Conservation (phyloP, 108 stramenopile genomes). For the Aurantiochytrium sp. region DNA sequence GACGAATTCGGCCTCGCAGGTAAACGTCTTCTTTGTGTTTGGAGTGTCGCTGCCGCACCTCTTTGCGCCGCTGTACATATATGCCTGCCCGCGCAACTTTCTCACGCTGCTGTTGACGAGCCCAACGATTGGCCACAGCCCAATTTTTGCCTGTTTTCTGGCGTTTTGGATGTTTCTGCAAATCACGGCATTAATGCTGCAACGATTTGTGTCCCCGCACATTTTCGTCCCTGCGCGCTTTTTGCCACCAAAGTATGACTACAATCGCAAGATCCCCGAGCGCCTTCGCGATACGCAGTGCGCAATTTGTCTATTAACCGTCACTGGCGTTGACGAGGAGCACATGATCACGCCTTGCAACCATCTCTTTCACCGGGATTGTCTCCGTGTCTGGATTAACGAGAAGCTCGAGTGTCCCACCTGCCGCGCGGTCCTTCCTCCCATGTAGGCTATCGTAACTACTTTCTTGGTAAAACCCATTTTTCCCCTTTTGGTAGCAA, state of each 20-base stretch:
- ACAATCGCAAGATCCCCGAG: slow-evolving; percentile 69
- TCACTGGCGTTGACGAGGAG: neutral
- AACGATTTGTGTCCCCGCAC: slow-evolving; percentile 73
- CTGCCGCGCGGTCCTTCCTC: slow-evolving; percentile 56
- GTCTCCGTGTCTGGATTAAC: slow-evolving; percentile 89
- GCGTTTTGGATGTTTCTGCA: slow-evolving; percentile 76
- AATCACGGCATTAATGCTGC: slow-evolving; percentile 62
- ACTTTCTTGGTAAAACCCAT: neutral
- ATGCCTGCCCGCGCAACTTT: slow-evolving; percentile 72
- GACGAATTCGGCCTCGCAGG: slow-evolving; percentile 66
- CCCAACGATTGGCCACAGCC: slow-evolving; percentile 46
- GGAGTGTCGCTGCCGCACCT: slow-evolving; percentile 75
- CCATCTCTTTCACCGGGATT: slow-evolving; percentile 82
- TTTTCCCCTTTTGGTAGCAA: neutral
- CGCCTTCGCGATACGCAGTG: neutral
- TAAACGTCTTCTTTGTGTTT: slow-evolving; percentile 71
- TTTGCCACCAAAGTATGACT: slow-evolving; percentile 84
- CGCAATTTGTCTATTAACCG: neutral
- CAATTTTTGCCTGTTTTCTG: slow-evolving; percentile 51
- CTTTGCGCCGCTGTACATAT: slow-evolving; percentile 81
- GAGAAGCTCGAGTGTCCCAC: slow-evolving; percentile 92
- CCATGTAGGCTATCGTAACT: neutral
- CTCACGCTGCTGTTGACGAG: slow-evolving; percentile 60
- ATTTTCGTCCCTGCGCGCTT: slow-evolving; percentile 83
- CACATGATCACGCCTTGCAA: slow-evolving; percentile 95